These are phyloP conservation scores for Moesziomyces sp. DNA, from an alignment of 1,284 basidiomycete species.

Conservation along the genomic window DNA sequence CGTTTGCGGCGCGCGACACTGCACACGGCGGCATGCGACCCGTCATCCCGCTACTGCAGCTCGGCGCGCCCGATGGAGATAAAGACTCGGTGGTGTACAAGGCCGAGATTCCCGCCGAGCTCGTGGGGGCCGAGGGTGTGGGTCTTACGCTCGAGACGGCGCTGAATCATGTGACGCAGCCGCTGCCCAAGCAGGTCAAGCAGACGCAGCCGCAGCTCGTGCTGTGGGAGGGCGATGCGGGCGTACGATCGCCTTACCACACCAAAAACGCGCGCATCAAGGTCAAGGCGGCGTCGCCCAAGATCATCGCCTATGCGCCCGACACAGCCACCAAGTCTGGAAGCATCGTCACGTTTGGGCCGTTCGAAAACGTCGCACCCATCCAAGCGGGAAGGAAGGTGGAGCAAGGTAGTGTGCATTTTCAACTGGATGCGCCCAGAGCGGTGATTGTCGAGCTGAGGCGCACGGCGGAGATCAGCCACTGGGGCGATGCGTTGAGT, in stretches of 20 bases:
- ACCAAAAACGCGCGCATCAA: constrained; percentile 86
- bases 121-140: constrained; percentile 5
- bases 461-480: constrained; percentile 87
- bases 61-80: constrained; percentile 15
- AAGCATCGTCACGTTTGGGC: constrained; percentile 85
- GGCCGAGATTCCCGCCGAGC: constrained; percentile 16
- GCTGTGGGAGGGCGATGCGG: constrained; percentile 79
- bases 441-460: constrained; percentile 79
- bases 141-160: constrained; percentile 70
- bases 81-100: constrained; percentile 15
- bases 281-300: constrained; percentile 68
- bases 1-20: constrained; percentile 7
- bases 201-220: constrained; percentile 85
- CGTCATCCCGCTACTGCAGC: constrained; percentile 5
- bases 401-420: constrained; percentile 76
- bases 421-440: constrained; percentile 81
- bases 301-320: constrained; percentile 63
- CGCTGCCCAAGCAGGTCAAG: constrained; percentile 78
- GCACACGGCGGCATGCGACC: constrained; percentile 26
- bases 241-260: constrained; percentile 83
- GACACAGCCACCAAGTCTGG: constrained; percentile 78
- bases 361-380: constrained; percentile 76
- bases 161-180: constrained; percentile 79
- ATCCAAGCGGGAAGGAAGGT: constrained; percentile 70
- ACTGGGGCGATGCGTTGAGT: constrained; percentile 95